Conservation (phyloP, 495 filamentous ascomycete genomes). For the Glutinoglossum americanum region DNA sequence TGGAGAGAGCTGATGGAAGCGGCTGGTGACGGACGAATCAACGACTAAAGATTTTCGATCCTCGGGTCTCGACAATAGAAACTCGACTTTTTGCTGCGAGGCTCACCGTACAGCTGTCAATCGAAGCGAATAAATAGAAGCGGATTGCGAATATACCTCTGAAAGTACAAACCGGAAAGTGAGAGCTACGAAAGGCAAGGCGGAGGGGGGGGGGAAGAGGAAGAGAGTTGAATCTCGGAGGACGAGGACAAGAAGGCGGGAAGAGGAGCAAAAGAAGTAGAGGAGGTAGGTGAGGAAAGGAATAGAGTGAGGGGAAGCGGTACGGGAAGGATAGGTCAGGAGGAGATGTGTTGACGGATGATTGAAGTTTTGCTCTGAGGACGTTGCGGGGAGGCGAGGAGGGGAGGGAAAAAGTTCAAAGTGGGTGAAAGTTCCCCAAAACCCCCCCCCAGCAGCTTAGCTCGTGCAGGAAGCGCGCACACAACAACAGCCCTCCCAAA, state of each 20-base stretch:
- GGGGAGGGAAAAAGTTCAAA: conserved; percentile 8
- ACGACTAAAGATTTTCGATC: background rate
- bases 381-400: conserved; percentile 8
- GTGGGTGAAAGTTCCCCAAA: background rate
- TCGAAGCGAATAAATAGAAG: background rate
- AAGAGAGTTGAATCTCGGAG: conserved; percentile 5
- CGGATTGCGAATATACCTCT: background rate
- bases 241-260: conserved; percentile 9
- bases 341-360: conserved; percentile 9
- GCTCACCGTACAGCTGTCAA: background rate
- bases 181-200: background rate
- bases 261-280: conserved; percentile 10
- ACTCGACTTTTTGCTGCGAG: background rate
- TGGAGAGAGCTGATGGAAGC: background rate
- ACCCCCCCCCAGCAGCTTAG: too few species aligned
- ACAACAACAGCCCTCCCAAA: background rate
- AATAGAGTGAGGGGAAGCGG: conserved; percentile 4
- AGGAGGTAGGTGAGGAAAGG: conserved; percentile 10
- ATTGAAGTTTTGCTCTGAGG: background rate
- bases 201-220: too few species aligned
- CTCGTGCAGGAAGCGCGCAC: too few species aligned
- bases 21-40: background rate
- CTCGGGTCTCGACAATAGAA: background rate
- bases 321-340: conserved; percentile 3
- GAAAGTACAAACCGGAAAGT: background rate